Percentiles rank a stretch among this genome's conserved stretches.
phyloP scores from a whole-genome alignment of 2,329 filamentous ascomycete genomes.

The Colletotrichum lentis region DNA sequence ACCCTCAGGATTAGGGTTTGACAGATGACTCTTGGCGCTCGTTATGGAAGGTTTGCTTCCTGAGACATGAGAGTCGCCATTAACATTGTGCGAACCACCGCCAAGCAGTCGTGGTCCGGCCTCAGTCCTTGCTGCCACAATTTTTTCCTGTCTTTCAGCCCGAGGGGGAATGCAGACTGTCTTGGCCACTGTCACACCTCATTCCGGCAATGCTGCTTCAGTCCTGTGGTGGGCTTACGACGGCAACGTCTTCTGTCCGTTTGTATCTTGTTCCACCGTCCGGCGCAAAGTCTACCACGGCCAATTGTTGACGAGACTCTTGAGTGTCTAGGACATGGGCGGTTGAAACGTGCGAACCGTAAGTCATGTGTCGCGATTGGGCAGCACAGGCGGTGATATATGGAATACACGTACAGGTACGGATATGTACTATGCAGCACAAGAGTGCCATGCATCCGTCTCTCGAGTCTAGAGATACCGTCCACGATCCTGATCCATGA shows the following conservation, averaged over 20 bases:
- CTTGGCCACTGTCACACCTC: constrained; percentile 21
- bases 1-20: constrained; percentile 21
- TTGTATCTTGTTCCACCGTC: constrained; percentile 18
- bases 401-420: background rate
- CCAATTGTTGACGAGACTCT: constrained; percentile 14
- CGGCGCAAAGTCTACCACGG: constrained; percentile 5
- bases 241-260: constrained; percentile 11
- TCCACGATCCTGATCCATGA: constrained; percentile 22
- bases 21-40: constrained; percentile 2
- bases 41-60: constrained; percentile 23
- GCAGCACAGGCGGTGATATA: background rate
- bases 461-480: background rate
- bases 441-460: constrained; percentile 3
- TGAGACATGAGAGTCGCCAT: constrained; percentile 25
- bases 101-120: constrained; percentile 17
- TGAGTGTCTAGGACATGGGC: constrained; percentile 15
- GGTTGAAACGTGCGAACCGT: constrained; percentile 17
- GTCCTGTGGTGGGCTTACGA: background rate
- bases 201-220: background rate
- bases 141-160: constrained; percentile 14
- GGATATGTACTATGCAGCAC: background rate
- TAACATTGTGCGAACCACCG: constrained; percentile 1
- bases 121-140: constrained; percentile 17
- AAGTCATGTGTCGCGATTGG: constrained; percentile 12
- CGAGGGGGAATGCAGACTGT: constrained; percentile 3